Base-by-base conservation (phyloP, 768 basidiomycete species). In the Podaxis mareebaensis region DNA sequence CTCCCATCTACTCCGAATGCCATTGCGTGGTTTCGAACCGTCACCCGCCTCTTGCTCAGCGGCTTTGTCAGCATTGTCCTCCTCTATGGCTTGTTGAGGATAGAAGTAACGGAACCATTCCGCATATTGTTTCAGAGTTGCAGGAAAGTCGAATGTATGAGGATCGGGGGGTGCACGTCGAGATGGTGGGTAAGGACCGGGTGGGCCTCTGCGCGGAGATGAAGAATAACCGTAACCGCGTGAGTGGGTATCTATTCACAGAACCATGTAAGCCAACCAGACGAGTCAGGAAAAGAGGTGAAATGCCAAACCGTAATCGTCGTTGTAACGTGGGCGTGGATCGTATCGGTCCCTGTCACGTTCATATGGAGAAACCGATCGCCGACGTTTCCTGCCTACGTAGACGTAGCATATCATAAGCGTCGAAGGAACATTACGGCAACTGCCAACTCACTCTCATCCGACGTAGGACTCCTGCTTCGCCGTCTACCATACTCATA, bases 51-150 rank as follows among this genome's bases (percentile, higher is more conserved):
- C 89, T 72, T 88, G 88, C 68, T 93, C 92, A 13, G 91, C 91
- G 55, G 86, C 89, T 70, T 92, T 92, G 78, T 93, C 92, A 53
- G 87, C 86, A 56, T 81, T 88, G 70, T 95, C 93, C 75, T 95
- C 93, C 65, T 93, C 91, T 6, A 81, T 80, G 15, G 91, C 92
- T 71, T 90, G 85, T 66, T 89, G 85, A 6, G 92, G 89, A 69
- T 84, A 89, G 66, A 77, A 86, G 70, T 81, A 90, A 39, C 93
- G 85, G 74, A 93, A 94, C 93, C 93, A 94, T 68, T 94, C 92
- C 2, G 91, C 91, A 67, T 88, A 94, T 68, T 93, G 90, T 75
- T 93, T 92, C 72, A 94, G 72, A 0, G 87, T 83, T 4, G 90
- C 91, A 38, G 92, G 90, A 70, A 89, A 92, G 66, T 93, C 92